Conservation (phyloP, 2,329 filamentous ascomycete species). For the Ascocoryne sarcoides region DNA sequence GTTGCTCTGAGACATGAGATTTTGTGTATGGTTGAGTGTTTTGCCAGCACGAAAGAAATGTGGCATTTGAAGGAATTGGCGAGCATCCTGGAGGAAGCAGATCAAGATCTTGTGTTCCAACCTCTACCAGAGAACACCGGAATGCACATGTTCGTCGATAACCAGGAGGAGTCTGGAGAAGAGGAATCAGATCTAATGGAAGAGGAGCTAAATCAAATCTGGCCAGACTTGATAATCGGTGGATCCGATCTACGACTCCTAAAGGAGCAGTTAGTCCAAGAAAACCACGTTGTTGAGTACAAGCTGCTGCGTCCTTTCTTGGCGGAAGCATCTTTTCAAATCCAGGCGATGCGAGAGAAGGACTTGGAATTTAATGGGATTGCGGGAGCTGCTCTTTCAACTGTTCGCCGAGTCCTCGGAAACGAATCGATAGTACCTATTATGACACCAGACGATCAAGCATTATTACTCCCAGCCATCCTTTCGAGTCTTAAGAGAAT, state of each 20-base stretch:
- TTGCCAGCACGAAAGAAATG: not conserved
- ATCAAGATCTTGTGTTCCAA: not conserved
- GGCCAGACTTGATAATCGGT: not conserved
- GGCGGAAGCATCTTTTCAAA: not conserved
- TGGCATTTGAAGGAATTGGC: not conserved
- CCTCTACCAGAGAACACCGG: not conserved
- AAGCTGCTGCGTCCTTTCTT: not conserved
- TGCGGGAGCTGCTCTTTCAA: not conserved
- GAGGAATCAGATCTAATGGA: not conserved
- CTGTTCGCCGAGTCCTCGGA: not conserved
- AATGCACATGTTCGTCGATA: not conserved
- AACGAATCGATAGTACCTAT: not conserved
- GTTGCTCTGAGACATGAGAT: not conserved
- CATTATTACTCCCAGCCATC: not conserved
- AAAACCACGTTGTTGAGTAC: not conserved
- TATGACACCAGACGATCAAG: not conserved
- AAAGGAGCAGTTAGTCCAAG: not conserved
- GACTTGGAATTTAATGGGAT: not conserved
- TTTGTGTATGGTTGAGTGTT: not conserved
- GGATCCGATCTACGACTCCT: not conserved
- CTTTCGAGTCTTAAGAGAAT: not conserved
- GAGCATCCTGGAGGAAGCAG: not conserved
- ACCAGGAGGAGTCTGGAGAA: not conserved
- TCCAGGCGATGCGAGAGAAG: not conserved
- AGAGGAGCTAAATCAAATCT: not conserved